Evolutionary conservation across 139 green algal species (phyloP).

Genomic region (Pycnococcus provasolii): DNA sequence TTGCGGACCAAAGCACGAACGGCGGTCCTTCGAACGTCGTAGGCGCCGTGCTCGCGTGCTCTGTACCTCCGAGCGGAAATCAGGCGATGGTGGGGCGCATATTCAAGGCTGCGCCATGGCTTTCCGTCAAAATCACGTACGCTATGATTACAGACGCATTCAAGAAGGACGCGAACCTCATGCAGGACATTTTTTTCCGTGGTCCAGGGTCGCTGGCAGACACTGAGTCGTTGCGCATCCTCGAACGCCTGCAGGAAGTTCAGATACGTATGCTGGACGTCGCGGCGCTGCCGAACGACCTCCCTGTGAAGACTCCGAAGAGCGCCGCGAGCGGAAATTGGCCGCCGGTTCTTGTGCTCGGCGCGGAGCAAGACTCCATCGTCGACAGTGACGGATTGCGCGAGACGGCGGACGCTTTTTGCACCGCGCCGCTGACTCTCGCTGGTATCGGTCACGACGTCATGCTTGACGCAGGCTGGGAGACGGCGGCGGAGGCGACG

Average conservation of each 20-base stretch:
- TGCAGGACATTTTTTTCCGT: constrained; percentile 14
- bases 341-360: constrained; percentile 28
- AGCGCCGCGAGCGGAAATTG: background rate
- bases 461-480: constrained; percentile 71
- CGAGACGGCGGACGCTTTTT: constrained; percentile 48
- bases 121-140: constrained; percentile 20
- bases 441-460: constrained; percentile 59
- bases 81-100: constrained; percentile 43
- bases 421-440: constrained; percentile 42
- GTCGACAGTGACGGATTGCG: constrained; percentile 27
- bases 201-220: too few relatives aligned
- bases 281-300: background rate
- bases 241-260: too few relatives aligned
- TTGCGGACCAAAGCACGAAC: background rate
- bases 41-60: background rate
- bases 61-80: constrained; percentile 60
- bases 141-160: constrained; percentile 16
- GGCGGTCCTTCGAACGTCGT: background rate
- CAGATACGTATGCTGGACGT: constrained; percentile 5
- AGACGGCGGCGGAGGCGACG: constrained; percentile 41
- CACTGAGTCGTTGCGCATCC: too few relatives aligned
- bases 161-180: constrained; percentile 8
- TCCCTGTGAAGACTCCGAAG: background rate
- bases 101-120: constrained; percentile 28
- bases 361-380: constrained; percentile 29